These are phyloP conservation scores for Rhizoclosmatium globosum DNA, from an alignment of 192 early-diverging fungal genomes.

Conservation along the genomic window DNA sequence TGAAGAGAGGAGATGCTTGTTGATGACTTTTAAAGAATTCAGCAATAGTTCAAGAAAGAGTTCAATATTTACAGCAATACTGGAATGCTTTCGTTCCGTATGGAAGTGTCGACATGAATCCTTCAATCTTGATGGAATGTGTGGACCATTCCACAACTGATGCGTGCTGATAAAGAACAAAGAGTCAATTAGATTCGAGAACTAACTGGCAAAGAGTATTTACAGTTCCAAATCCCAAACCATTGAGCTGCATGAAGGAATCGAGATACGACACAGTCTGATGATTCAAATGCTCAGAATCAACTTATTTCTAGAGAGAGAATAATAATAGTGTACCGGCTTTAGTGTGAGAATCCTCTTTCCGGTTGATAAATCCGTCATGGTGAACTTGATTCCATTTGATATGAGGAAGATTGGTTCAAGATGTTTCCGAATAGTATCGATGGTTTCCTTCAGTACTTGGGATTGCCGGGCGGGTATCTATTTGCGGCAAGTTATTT, in stretches of 20 bases:
- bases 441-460: constrained; percentile 43
- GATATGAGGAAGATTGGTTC: constrained; percentile 58
- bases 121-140: constrained; percentile 25
- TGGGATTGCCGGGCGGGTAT: constrained; percentile 14
- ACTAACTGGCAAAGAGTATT: too few relatives aligned
- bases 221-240: too few relatives aligned
- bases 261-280: too few relatives aligned
- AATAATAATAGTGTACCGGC: constrained; percentile 10
- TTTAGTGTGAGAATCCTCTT: constrained; percentile 1
- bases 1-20: constrained; percentile 51
- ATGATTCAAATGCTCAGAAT: not conserved
- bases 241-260: too few relatives aligned
- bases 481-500: not conserved
- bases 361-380: constrained; percentile 48
- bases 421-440: constrained; percentile 59
- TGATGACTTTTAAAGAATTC: constrained; percentile 32
- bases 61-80: constrained; percentile 56
- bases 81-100: constrained; percentile 56
- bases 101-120: constrained; percentile 50
- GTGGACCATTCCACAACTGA: not conserved
- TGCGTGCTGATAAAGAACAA: not conserved
- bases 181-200: not conserved
- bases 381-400: constrained; percentile 42
- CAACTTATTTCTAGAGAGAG: not conserved
- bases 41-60: not conserved